Conservation (phyloP, 768 basidiomycete species). For the Mycena epipterygia region DNA sequence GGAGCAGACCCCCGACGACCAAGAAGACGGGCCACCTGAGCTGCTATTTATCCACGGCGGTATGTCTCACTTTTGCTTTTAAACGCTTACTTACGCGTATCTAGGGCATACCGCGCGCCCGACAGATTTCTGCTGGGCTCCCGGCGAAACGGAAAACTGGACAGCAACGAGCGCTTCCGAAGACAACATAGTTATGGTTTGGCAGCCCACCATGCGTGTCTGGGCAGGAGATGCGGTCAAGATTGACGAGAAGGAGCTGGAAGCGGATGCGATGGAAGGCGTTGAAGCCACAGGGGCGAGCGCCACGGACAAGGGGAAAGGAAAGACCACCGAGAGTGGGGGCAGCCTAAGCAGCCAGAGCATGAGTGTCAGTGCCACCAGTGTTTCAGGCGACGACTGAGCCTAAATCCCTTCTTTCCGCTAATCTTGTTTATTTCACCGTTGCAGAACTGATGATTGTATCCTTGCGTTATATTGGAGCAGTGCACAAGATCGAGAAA, state of each 20-base stretch:
- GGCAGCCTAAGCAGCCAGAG: conserved; percentile 64
- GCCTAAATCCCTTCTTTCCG: conserved; percentile 25
- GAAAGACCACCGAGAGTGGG: conserved; percentile 51
- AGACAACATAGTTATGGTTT: conserved; percentile 97
- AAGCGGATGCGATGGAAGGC: conserved; percentile 84
- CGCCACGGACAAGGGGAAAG: conserved; percentile 50
- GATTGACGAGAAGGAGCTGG: conserved; percentile 88
- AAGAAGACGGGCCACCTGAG: conserved; percentile 98
- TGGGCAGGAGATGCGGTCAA: conserved; percentile 93
- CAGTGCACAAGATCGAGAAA: conserved; percentile 10
- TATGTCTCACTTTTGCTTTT: conserved; percentile 50
- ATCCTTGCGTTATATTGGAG: conserved; percentile 18
- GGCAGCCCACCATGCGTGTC: conserved; percentile 96
- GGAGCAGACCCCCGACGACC: conserved; percentile 98
- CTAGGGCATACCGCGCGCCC: conserved; percentile 91
- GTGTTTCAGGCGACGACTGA: conserved; percentile 67
- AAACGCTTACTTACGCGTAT: conserved; percentile 6
- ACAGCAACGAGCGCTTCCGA: conserved; percentile 91
- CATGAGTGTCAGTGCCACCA: conserved; percentile 72
- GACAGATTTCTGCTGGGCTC: conserved; percentile 97
- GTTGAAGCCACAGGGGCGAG: conserved; percentile 65
- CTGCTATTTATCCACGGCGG: conserved; percentile 96
- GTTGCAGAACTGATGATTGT: not conserved
- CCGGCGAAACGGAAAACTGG: conserved; percentile 85
- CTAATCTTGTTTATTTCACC: conserved; percentile 4